Evolutionary conservation across 1,284 basidiomycete genomes (phyloP).

Genomic region (Ceratobasidium sp.): DNA sequence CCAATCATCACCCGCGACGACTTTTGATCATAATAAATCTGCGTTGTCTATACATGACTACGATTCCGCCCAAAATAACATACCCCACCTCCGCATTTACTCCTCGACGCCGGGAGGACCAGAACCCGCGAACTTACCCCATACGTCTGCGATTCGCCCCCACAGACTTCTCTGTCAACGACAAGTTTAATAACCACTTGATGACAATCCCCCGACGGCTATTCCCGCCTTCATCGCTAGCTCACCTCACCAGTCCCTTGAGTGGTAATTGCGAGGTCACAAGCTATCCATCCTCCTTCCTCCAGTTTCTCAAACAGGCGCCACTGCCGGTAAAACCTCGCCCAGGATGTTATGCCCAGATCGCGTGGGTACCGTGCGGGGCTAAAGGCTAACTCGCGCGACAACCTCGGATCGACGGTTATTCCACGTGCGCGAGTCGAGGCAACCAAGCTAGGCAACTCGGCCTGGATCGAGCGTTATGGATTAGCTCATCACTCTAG

Average conservation of each 20-base stretch:
- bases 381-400: conserved; percentile 1
- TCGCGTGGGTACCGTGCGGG: not conserved
- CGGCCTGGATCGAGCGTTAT: not conserved
- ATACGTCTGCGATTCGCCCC: conserved; percentile 15
- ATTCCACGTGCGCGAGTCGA: conserved; percentile 24
- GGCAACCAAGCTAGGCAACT: not conserved
- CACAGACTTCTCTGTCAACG: not conserved
- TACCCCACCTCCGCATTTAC: conserved; percentile 6
- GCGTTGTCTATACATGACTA: not conserved
- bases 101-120: not conserved
- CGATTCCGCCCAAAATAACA: not conserved
- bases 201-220: conserved; percentile 9
- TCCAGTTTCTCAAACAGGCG: not conserved
- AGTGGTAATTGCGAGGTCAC: not conserved
- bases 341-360: not conserved
- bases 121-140: conserved; percentile 17
- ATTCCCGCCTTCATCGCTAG: conserved; percentile 2
- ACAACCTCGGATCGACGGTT: conserved; percentile 8
- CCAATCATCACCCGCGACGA: not conserved
- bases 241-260: not conserved
- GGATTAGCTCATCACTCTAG: not conserved
- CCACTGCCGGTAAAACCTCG: conserved; percentile 7
- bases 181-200: not conserved
- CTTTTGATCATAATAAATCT: not conserved
- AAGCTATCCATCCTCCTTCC: not conserved